Percentiles rank a stretch among this genome's conserved stretches.
Evolutionary conservation across 208 protist species (phyloP).

Genomic region (Entamoeba histolytica): DNA sequence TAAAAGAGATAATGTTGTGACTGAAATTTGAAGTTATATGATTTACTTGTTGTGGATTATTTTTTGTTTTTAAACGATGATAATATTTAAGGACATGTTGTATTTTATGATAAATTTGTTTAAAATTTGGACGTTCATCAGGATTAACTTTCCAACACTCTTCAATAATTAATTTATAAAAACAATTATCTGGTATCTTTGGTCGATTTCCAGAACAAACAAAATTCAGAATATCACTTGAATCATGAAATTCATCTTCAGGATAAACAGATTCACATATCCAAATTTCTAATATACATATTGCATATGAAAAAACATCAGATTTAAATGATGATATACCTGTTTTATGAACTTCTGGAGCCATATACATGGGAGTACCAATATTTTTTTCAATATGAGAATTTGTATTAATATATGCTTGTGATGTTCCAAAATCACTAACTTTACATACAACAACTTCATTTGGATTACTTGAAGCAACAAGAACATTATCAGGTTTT

Average conservation of each 20-base stretch:
- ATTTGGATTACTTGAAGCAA: constrained; percentile 6
- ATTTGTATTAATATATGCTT: neutral
- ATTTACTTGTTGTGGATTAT: no score
- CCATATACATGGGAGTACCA: neutral
- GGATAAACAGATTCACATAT: no score
- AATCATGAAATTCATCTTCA: no score
- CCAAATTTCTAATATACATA: no score
- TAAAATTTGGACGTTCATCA: neutral
- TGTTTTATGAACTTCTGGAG: neutral
- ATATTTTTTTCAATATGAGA: neutral
- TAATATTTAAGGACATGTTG: no score
- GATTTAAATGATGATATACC: no score
- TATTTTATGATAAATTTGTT: neutral
- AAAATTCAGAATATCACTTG: no score
- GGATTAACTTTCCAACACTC: neutral
- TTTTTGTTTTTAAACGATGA: no score
- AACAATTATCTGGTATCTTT: neutral
- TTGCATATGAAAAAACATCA: no score
- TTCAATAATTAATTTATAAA: neutral
- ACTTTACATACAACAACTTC: neutral
- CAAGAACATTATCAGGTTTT: constrained; percentile 43
- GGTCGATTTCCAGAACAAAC: no score
- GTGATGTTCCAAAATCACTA: neutral
- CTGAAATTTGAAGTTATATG: no score
- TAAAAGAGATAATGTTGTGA: no score